phyloP scores from a whole-genome alignment of 768 basidiomycete species.

The Suillus subalutaceus region DNA sequence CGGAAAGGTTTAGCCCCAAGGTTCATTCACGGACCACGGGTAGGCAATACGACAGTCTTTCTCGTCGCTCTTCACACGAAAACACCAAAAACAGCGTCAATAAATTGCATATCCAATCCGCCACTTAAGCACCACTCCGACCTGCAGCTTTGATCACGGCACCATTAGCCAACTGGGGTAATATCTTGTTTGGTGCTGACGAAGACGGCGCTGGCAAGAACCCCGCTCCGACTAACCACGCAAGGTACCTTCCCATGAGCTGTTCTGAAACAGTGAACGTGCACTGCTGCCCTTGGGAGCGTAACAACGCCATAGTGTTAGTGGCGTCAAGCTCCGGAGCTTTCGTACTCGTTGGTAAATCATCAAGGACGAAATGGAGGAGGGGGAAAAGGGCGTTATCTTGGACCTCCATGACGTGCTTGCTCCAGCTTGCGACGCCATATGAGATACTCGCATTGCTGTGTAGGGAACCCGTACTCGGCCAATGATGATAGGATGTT shows the following conservation, averaged over 20 bases:
- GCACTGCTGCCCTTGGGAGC: slow-evolving; percentile 37
- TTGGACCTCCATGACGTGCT: slow-evolving; percentile 90
- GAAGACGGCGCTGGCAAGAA: slow-evolving; percentile 69
- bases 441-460: slow-evolving; percentile 82
- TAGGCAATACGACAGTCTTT: slow-evolving; percentile 13
- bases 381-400: slow-evolving; percentile 98
- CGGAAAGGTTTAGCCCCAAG: not conserved
- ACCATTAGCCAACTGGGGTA: slow-evolving; percentile 49
- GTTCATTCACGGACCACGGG: not conserved
- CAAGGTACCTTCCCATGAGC: slow-evolving; percentile 84
- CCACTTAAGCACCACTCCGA: slow-evolving; percentile 55
- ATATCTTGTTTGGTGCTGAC: slow-evolving; percentile 38
- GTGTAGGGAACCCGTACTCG: slow-evolving; percentile 79
- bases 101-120: not conserved
- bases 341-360: slow-evolving; percentile 95
- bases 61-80: not conserved
- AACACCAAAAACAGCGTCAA: slow-evolving; percentile 2
- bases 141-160: slow-evolving; percentile 65
- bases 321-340: slow-evolving; percentile 87
- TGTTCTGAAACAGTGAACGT: slow-evolving; percentile 70
- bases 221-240: slow-evolving; percentile 86
- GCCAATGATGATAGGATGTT: slow-evolving; percentile 71
- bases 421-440: slow-evolving; percentile 94
- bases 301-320: slow-evolving; percentile 73
- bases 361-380: slow-evolving; percentile 95